phyloP scores from a whole-genome alignment of 768 basidiomycete species.

The Megacollybia marginata region DNA sequence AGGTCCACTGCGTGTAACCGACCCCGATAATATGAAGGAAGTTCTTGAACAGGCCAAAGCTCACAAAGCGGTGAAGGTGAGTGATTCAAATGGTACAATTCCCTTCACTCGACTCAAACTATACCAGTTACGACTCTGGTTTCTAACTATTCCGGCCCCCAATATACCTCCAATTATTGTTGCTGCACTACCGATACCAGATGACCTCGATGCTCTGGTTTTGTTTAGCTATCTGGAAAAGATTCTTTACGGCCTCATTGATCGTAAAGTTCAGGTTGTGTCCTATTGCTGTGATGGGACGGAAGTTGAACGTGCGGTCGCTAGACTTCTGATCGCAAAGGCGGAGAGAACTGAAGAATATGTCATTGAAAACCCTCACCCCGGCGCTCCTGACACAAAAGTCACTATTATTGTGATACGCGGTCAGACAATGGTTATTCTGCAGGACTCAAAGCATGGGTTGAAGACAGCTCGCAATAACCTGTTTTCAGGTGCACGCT shows the following conservation, averaged over 20 bases:
- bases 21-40: constrained; percentile 11
- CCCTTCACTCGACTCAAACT: background rate
- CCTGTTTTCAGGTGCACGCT: constrained; percentile 21
- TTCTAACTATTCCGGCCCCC: constrained; percentile 20
- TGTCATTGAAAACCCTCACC: constrained; percentile 1
- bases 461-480: constrained; percentile 25
- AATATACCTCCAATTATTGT: constrained; percentile 23
- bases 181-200: constrained; percentile 20
- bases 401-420: too few species aligned
- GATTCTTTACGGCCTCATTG: constrained; percentile 20
- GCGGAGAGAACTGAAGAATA: constrained; percentile 2
- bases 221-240: background rate
- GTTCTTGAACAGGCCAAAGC: constrained; percentile 6
- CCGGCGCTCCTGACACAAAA: too few species aligned
- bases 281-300: constrained; percentile 31
- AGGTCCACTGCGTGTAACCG: constrained; percentile 18
- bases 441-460: constrained; percentile 27
- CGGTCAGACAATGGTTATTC: constrained; percentile 11
- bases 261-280: constrained; percentile 15
- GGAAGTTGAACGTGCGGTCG: constrained; percentile 20
- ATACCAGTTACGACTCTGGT: constrained; percentile 26
- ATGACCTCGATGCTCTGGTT: too few species aligned
- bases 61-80: constrained; percentile 16
- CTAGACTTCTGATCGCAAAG: constrained; percentile 8
- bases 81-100: too few species aligned